phyloP scores from a whole-genome alignment of 495 filamentous ascomycete species.

The Xylaria grammica region DNA sequence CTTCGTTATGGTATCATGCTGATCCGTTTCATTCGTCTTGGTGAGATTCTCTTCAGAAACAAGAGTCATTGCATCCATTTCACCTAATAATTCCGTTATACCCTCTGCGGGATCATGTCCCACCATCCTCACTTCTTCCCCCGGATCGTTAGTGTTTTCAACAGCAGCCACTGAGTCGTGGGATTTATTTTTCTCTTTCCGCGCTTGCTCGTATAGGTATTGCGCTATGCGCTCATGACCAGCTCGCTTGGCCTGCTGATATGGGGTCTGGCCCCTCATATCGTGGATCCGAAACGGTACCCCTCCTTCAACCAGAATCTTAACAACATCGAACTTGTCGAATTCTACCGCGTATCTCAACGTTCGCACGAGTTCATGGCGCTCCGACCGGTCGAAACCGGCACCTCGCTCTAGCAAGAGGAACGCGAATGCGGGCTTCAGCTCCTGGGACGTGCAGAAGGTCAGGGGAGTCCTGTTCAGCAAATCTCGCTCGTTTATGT shows the following conservation, averaged over 20 bases:
- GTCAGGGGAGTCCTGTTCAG: not conserved
- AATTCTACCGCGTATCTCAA: not conserved
- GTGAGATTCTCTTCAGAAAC: no score
- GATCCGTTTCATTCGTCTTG: no score
- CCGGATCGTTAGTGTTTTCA: no score
- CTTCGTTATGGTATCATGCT: no score
- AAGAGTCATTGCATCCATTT: no score
- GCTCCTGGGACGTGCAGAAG: not conserved
- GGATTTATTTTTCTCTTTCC: no score
- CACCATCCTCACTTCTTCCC: no score
- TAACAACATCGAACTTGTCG: not conserved
- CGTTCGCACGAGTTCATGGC: not conserved
- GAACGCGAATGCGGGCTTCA: not conserved
- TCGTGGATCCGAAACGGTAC: not conserved
- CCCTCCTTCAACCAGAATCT: not conserved
- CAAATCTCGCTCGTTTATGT: not conserved
- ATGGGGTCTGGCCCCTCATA: not conserved
- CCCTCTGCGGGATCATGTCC: no score
- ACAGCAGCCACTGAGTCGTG: no score
- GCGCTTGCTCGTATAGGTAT: not conserved
- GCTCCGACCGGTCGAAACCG: not conserved
- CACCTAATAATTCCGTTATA: no score
- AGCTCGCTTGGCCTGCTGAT: conserved; percentile 1
- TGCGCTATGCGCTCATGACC: not conserved
- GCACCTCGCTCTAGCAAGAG: not conserved